phyloP scores from a whole-genome alignment of 371 early-diverging fungal species.

The Apophysomyces ossiformis region DNA sequence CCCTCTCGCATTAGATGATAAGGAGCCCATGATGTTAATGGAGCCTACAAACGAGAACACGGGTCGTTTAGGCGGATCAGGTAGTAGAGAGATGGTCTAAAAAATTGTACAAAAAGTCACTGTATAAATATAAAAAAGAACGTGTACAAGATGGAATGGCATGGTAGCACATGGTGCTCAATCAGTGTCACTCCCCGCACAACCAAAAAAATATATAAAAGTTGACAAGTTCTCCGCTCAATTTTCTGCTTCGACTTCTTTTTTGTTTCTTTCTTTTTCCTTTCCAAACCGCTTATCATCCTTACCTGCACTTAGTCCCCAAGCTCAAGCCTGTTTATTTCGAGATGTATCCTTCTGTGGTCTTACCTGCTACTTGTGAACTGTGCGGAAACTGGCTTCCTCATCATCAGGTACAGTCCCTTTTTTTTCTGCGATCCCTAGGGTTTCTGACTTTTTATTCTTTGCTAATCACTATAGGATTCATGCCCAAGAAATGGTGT shows the following conservation, averaged over 20 bases:
- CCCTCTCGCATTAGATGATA: conserved; percentile 5
- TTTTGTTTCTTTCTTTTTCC: background rate
- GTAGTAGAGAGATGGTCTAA: conserved; percentile 9
- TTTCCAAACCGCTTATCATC: background rate
- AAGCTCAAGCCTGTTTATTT: too few relatives aligned
- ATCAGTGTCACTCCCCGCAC: conserved; percentile 11
- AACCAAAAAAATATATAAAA: conserved; percentile 1
- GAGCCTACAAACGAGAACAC: conserved; percentile 5
- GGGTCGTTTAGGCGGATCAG: conserved; percentile 16
- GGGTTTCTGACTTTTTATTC: background rate
- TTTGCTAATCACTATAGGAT: background rate
- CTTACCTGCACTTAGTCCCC: too few relatives aligned
- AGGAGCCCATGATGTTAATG: conserved; percentile 9
- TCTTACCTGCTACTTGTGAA: conserved; percentile 35
- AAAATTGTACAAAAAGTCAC: background rate
- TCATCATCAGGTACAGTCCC: conserved; percentile 26
- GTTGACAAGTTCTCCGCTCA: conserved; percentile 10
- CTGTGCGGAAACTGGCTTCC: conserved; percentile 38
- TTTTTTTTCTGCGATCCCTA: background rate
- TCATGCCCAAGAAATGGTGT: conserved; percentile 6
- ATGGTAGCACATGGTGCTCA: background rate
- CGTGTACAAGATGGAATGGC: conserved; percentile 5
- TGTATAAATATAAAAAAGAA: conserved; percentile 12
- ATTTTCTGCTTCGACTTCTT: conserved; percentile 9
- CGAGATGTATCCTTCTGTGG: conserved; percentile 1